These are phyloP conservation scores for Amphichorda felina DNA, from an alignment of 2,329 filamentous ascomycete species.

Conservation along the genomic window DNA sequence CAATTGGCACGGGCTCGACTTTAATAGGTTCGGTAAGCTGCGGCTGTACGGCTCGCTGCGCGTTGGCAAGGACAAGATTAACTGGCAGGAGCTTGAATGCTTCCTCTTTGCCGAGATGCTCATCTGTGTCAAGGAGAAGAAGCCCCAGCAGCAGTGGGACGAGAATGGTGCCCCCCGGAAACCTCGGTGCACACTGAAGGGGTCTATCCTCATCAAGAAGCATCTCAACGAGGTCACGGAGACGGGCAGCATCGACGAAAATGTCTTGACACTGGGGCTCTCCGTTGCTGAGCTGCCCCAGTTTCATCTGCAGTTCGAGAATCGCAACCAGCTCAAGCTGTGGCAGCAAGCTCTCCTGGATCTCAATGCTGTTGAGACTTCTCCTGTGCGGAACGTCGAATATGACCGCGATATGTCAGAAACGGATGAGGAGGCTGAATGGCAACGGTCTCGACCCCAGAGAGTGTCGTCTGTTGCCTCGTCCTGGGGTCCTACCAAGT, in stretches of 20 bases:
- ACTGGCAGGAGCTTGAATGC: conserved; percentile 96
- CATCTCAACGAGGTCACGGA: conserved; percentile 84
- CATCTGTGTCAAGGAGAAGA: conserved; percentile 98
- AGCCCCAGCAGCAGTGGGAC: conserved; percentile 59
- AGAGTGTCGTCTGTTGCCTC: conserved; percentile 76
- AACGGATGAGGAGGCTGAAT: conserved; percentile 73
- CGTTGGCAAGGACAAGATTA: conserved; percentile 90
- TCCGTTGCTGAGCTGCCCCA: conserved; percentile 87
- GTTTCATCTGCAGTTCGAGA: conserved; percentile 86
- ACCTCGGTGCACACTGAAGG: conserved; percentile 79
- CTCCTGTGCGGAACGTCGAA: conserved; percentile 56
- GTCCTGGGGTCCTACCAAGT: conserved; percentile 69
- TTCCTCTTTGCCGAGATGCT: conserved; percentile 98
- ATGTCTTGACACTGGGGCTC: conserved; percentile 76
- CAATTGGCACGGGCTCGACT: conserved; percentile 96
- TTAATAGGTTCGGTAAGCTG: conserved; percentile 73
- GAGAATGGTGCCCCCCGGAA: conserved; percentile 47
- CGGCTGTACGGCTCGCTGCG: conserved; percentile 80
- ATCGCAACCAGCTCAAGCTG: conserved; percentile 70
- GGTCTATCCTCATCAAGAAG: conserved; percentile 96
- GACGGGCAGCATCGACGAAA: conserved; percentile 58
- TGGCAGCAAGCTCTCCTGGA: conserved; percentile 86
- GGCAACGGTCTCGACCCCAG: conserved; percentile 52
- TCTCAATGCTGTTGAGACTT: conserved; percentile 59
- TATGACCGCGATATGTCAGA: conserved; percentile 75